phyloP scores from a whole-genome alignment of 129 eudicot genomes.

The Dittrichia graveolens region DNA sequence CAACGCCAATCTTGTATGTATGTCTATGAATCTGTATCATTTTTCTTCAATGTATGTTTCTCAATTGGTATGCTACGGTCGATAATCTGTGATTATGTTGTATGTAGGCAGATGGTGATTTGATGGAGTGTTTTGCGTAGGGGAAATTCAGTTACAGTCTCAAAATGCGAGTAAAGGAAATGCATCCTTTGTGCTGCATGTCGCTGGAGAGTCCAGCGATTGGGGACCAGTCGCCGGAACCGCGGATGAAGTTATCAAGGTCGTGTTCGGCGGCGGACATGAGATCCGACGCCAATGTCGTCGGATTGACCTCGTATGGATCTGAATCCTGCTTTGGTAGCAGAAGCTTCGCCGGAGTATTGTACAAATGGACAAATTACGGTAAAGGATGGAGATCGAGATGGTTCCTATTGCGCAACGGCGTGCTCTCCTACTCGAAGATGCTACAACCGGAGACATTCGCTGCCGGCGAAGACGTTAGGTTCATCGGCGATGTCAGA shows the following conservation, averaged over 20 bases:
- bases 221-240: constrained; percentile 59
- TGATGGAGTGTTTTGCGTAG: background rate
- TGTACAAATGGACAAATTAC: constrained; percentile 88
- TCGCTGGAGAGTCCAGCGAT: constrained; percentile 47
- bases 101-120: constrained; percentile 3
- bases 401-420: constrained; percentile 72
- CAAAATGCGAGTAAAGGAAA: constrained; percentile 40
- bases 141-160: background rate
- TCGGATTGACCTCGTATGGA: constrained; percentile 17
- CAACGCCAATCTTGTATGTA: constrained; percentile 1
- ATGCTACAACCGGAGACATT: constrained; percentile 46
- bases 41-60: background rate
- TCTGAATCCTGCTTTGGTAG: constrained; percentile 22
- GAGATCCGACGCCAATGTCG: constrained; percentile 54
- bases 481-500: constrained; percentile 58
- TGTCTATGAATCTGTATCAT: background rate
- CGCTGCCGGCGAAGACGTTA: constrained; percentile 46
- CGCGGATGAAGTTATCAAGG: constrained; percentile 37
- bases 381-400: constrained; percentile 88
- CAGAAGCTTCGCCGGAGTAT: constrained; percentile 59
- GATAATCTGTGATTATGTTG: background rate
- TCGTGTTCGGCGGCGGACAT: constrained; percentile 32
- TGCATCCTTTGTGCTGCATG: constrained; percentile 84
- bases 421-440: constrained; percentile 69
- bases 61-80: background rate